Percentiles rank a stretch among this genome's conserved stretches.
These are phyloP conservation scores for Bimuria novae-zelandiae DNA, from an alignment of 2,329 filamentous ascomycete species.

Conservation along the genomic window DNA sequence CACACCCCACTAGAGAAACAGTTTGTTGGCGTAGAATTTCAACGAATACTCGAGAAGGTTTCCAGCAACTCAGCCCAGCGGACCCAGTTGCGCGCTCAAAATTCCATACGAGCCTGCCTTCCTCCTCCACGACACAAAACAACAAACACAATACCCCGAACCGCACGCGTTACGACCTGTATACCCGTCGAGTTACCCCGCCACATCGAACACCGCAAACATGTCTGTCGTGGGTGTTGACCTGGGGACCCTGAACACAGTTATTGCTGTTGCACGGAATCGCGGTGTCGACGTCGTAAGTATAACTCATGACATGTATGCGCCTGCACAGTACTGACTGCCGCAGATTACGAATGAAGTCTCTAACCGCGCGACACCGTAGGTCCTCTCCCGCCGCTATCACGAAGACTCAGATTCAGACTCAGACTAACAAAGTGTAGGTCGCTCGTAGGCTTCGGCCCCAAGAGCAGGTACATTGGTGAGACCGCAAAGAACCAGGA, in stretches of 20 bases:
- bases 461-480: constrained; percentile 91
- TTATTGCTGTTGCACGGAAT: constrained; percentile 96
- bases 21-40: constrained; percentile 22
- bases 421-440: constrained; percentile 52
- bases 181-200: constrained; percentile 29
- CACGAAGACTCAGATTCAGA: neutral
- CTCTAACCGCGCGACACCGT: constrained; percentile 97
- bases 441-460: constrained; percentile 91
- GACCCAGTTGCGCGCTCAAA: constrained; percentile 11
- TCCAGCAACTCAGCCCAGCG: constrained; percentile 14
- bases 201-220: constrained; percentile 39
- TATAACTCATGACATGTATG: constrained; percentile 42
- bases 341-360: constrained; percentile 95
- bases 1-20: constrained; percentile 21
- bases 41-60: constrained; percentile 20
- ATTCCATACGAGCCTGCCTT: constrained; percentile 8
- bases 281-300: constrained; percentile 98
- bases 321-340: constrained; percentile 34
- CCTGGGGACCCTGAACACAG: constrained; percentile 95
- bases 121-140: constrained; percentile 5
- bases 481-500: constrained; percentile 98
- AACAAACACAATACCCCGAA: constrained; percentile 3
- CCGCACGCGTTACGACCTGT: constrained; percentile 15
- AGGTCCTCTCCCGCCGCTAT: constrained; percentile 58
- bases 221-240: constrained; percentile 80